Evolutionary conservation across 2,329 filamentous ascomycete species (phyloP).

Genomic region (Biscogniauxia sp.): DNA sequence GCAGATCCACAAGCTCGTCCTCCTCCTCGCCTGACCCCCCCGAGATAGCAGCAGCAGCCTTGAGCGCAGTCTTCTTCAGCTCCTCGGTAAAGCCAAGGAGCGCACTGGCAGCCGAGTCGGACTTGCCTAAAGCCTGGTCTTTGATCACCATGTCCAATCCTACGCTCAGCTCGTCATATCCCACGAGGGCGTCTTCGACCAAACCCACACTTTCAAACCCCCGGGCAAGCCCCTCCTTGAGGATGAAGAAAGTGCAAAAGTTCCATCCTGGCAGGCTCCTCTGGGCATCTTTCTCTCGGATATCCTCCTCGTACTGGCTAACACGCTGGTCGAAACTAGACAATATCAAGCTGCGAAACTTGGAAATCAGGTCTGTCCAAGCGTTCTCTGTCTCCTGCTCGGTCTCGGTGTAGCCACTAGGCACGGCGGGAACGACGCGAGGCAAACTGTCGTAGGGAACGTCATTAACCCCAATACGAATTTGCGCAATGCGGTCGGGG

Average conservation of each 20-base stretch:
- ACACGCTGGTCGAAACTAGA: slow-evolving; percentile 88
- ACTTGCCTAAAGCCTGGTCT: slow-evolving; percentile 64
- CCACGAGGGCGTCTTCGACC: slow-evolving; percentile 90
- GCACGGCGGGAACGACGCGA: slow-evolving; percentile 60
- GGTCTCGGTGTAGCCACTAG: slow-evolving; percentile 65
- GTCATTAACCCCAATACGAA: slow-evolving; percentile 72
- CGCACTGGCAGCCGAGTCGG: slow-evolving; percentile 67
- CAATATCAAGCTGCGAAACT: slow-evolving; percentile 84
- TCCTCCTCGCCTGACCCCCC: slow-evolving; percentile 35
- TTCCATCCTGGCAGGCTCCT: slow-evolving; percentile 92
- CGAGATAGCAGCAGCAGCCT: slow-evolving; percentile 44
- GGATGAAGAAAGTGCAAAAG: slow-evolving; percentile 97
- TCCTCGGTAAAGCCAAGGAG: slow-evolving; percentile 74
- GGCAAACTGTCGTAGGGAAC: slow-evolving; percentile 64
- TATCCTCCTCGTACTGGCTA: slow-evolving; percentile 93
- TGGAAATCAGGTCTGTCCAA: slow-evolving; percentile 80
- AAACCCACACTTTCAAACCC: slow-evolving; percentile 96
- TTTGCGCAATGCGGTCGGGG: slow-evolving; percentile 78
- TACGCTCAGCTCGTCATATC: slow-evolving; percentile 90
- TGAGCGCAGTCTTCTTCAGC: slow-evolving; percentile 58
- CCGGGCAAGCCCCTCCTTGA: slow-evolving; percentile 90
- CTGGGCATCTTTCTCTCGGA: slow-evolving; percentile 89
- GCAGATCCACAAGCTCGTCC: slow-evolving; percentile 48
- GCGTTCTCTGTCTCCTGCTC: slow-evolving; percentile 76
- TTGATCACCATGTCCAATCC: slow-evolving; percentile 80